A percentile compares a stretch with the other conserved stretches of the same genome.
Conservation (phyloP, 2,329 filamentous ascomycete species). For the Penicillium paneum region DNA sequence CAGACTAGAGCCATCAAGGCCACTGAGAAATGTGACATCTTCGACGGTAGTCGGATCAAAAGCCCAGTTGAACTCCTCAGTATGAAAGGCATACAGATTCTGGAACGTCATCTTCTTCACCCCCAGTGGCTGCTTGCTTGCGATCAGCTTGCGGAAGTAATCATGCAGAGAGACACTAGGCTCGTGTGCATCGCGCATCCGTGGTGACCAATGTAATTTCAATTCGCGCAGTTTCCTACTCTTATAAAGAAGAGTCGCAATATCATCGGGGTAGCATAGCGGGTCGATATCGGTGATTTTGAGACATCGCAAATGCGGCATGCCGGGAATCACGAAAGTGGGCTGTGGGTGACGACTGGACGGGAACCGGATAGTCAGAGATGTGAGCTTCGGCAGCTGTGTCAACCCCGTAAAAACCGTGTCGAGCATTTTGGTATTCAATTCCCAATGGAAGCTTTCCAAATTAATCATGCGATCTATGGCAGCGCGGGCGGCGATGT, state of each 20-base stretch:
- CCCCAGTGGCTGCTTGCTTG: slow-evolving; percentile 46
- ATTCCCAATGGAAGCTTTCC: slow-evolving; percentile 58
- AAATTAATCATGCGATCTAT: slow-evolving; percentile 58
- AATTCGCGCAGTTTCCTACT: slow-evolving; percentile 55
- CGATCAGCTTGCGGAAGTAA: slow-evolving; percentile 56
- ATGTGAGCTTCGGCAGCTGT: slow-evolving; percentile 49
- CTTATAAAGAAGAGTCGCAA: slow-evolving; percentile 54
- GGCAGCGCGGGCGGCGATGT: slow-evolving; percentile 57
- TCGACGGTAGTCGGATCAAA: slow-evolving; percentile 44
- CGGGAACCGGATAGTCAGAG: slow-evolving; percentile 56
- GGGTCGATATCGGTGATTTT: slow-evolving; percentile 61
- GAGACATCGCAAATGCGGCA: slow-evolving; percentile 54
- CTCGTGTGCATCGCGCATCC: slow-evolving; percentile 59
- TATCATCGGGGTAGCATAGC: slow-evolving; percentile 62
- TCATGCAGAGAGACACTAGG: slow-evolving; percentile 53
- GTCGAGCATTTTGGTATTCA: slow-evolving; percentile 59
- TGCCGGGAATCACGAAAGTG: slow-evolving; percentile 53
- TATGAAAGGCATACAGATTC: slow-evolving; percentile 57
- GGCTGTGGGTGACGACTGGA: slow-evolving; percentile 56
- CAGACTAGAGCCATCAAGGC: slow-evolving; percentile 39
- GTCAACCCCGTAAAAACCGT: slow-evolving; percentile 58
- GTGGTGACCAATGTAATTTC: slow-evolving; percentile 59
- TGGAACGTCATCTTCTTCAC: slow-evolving; percentile 54
- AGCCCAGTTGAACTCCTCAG: slow-evolving; percentile 45
- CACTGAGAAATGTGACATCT: slow-evolving; percentile 55